Evolutionary conservation across 176 grass and related monocot genomes (phyloP).

Genomic region (Carex myosuroides): DNA sequence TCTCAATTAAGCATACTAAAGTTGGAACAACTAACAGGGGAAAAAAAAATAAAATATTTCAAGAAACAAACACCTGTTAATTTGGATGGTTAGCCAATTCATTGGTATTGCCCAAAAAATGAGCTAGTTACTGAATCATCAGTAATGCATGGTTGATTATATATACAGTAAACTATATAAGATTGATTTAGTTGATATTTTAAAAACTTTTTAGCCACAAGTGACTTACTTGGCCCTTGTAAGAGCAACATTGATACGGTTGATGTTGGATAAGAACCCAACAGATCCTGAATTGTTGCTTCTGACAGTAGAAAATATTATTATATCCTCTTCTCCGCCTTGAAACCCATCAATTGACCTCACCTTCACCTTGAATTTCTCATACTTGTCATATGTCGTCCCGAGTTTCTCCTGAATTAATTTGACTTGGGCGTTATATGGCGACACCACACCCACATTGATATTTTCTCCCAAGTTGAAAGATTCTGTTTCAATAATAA

Average conservation of each 20-base stretch:
- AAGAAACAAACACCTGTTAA: neutral
- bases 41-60: neutral
- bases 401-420: slow-evolving; percentile 35
- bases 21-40: neutral
- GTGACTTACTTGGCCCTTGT: slow-evolving; percentile 17
- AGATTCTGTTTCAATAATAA: slow-evolving; percentile 22
- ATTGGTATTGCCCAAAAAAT: neutral
- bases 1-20: neutral
- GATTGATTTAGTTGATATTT: neutral
- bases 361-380: slow-evolving; percentile 30
- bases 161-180: neutral
- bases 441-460: slow-evolving; percentile 53
- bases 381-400: slow-evolving; percentile 20
- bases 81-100: neutral
- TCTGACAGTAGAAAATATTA: slow-evolving; percentile 52
- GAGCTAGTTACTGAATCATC: neutral
- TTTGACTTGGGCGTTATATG: slow-evolving; percentile 41
- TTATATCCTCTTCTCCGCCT: slow-evolving; percentile 48
- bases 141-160: neutral
- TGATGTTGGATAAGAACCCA: slow-evolving; percentile 14
- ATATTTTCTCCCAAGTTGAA: slow-evolving; percentile 22
- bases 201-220: neutral
- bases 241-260: slow-evolving; percentile 17
- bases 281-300: slow-evolving; percentile 1
- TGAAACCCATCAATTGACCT: slow-evolving; percentile 55